Evolutionary conservation across 164 flowering plant species (phyloP).

Genomic region (Buxus sempervirens): DNA sequence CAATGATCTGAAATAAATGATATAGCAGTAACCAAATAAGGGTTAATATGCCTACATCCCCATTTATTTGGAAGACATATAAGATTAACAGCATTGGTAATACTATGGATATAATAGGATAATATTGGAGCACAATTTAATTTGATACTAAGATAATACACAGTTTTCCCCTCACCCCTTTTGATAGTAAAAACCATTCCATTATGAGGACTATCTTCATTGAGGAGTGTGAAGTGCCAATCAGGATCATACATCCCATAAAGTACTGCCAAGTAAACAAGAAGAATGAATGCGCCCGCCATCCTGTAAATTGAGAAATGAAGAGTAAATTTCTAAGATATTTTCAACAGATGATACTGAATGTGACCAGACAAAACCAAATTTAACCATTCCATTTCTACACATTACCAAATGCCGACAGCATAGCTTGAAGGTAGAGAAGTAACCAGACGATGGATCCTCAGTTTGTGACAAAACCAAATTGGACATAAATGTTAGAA

Average conservation of each 20-base stretch:
- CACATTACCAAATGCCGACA: conserved; percentile 66
- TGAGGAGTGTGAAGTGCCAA: conserved; percentile 65
- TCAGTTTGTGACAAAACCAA: conserved; percentile 18
- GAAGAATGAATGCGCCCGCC: conserved; percentile 49
- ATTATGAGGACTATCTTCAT: conserved; percentile 42
- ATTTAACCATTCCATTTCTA: background rate
- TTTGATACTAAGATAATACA: background rate
- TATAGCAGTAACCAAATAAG: too few species aligned
- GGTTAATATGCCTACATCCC: too few species aligned
- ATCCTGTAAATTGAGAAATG: conserved; percentile 44
- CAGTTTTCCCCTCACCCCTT: too few species aligned
- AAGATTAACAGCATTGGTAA: too few species aligned
- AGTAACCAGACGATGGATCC: conserved; percentile 26
- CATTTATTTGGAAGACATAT: too few species aligned
- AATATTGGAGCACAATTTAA: too few species aligned
- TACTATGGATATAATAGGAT: too few species aligned
- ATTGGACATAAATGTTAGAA: too few species aligned
- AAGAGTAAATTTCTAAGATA: background rate
- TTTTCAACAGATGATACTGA: background rate
- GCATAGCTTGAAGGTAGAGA: conserved; percentile 55
- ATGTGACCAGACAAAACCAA: background rate
- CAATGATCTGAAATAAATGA: background rate
- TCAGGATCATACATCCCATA: conserved; percentile 83
- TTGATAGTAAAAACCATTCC: conserved; percentile 67
- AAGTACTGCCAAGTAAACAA: conserved; percentile 52